A percentile compares a stretch with the other conserved stretches of the same genome.
Evolutionary conservation across 495 filamentous ascomycete species (phyloP).

Genomic region (Sporormia fimetaria): DNA sequence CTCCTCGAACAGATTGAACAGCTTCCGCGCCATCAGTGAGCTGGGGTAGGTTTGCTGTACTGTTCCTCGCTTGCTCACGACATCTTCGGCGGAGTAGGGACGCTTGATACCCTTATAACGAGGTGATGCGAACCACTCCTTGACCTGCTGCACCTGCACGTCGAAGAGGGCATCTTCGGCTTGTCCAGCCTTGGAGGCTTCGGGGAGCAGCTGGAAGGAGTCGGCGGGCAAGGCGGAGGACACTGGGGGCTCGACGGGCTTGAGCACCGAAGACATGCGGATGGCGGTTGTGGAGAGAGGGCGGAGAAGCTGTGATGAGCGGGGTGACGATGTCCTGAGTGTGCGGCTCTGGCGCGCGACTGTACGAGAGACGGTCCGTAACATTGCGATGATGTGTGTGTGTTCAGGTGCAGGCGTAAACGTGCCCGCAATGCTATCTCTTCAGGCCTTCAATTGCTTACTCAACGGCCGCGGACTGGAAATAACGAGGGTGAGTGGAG

Average conservation of each 20-base stretch:
- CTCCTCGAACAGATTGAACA: constrained; percentile 78
- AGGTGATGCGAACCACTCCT: constrained; percentile 75
- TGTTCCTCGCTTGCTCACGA: constrained; percentile 83
- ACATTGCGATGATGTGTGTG: constrained; percentile 23
- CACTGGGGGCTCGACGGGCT: constrained; percentile 41
- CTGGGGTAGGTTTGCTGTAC: constrained; percentile 81
- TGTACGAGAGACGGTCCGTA: constrained; percentile 24
- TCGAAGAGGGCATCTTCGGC: constrained; percentile 75
- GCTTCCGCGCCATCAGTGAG: constrained; percentile 83
- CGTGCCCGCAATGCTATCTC: too few relatives aligned
- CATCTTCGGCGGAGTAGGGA: constrained; percentile 79
- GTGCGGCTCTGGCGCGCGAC: constrained; percentile 21
- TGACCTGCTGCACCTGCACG: constrained; percentile 67
- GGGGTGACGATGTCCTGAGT: constrained; percentile 9
- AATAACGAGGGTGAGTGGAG: constrained; percentile 2
- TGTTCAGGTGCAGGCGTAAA: neutral
- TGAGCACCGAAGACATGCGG: constrained; percentile 27
- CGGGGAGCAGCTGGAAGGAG: constrained; percentile 68
- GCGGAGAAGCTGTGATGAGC: constrained; percentile 22
- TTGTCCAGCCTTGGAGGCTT: constrained; percentile 55
- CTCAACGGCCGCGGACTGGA: too few relatives aligned
- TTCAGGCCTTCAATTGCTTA: too few relatives aligned
- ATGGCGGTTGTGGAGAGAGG: constrained; percentile 24
- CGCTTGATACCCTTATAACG: constrained; percentile 83
- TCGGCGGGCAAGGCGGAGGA: constrained; percentile 53